phyloP scores from a whole-genome alignment of 176 grass and related monocot species.

The Aegilops speltoides region DNA sequence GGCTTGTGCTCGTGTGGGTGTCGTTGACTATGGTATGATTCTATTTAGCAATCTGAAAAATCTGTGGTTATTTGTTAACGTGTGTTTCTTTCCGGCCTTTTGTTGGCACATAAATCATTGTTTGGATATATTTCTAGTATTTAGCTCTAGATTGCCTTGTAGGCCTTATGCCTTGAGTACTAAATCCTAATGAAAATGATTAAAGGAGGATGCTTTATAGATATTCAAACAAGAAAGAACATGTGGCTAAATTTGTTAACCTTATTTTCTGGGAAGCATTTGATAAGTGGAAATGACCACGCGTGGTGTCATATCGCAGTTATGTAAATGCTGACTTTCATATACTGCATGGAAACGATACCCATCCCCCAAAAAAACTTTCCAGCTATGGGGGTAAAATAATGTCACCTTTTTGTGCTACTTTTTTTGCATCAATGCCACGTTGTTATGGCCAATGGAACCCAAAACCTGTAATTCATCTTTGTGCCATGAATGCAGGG shows the following conservation, averaged over 20 bases:
- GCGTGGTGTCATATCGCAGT: background rate
- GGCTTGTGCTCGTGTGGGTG: conserved; percentile 70
- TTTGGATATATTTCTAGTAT: background rate
- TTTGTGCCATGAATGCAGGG: conserved; percentile 50
- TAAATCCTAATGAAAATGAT: conserved; percentile 1
- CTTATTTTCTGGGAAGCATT: conserved; percentile 4
- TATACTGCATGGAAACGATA: background rate
- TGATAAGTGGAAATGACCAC: background rate
- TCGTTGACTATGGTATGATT: conserved; percentile 79
- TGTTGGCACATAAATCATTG: background rate
- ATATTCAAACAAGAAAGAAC: background rate
- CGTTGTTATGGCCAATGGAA: background rate
- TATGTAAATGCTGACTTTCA: background rate
- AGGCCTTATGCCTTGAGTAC: background rate
- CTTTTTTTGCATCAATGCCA: background rate
- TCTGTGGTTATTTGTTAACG: conserved; percentile 7
- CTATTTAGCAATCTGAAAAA: conserved; percentile 9
- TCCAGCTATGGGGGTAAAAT: background rate
- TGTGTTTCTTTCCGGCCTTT: background rate
- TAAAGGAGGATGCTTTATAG: background rate
- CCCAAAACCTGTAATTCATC: background rate
- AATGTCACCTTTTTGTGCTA: background rate
- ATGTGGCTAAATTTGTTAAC: background rate
- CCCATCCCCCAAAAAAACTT: background rate
- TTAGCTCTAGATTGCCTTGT: background rate